Evolutionary conservation across 129 eudicot genomes (phyloP), one percentile per base, ranked within the genome.

Genomic region (Calendula officinalis): DNA sequence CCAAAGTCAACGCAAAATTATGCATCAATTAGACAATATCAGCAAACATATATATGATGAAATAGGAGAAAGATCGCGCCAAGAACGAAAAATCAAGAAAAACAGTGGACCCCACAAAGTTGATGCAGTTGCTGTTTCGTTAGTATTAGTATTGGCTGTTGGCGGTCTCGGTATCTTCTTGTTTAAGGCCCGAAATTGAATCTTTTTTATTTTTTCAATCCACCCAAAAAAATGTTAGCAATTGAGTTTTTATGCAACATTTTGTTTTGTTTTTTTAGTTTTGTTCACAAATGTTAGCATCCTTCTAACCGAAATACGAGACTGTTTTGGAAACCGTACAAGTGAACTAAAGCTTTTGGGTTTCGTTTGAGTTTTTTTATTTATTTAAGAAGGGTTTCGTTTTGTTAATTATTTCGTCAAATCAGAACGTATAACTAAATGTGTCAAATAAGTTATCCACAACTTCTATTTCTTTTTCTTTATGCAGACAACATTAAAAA

Each of bases 11-110:
- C 86, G 87, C 33, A 90, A 88, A 75, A 77, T 85, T 59, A 77
- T 81, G 84, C 95, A 88, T 67, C 98, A 92, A 63, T 58, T 92
- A 64, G 98, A 88, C 59, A 85, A 68, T 75, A 83, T 92, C 3
- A 72, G 77, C 77, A 87, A 56, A 58, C 84, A 78, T 69, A 72
- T 82, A 1, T 77, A 81, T 0, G 95, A 86, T 64, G 90, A 76
- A 58, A 22, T 81, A 67, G 86, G 78, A 36, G 88, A 78, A 39
- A 72, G 66, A 70, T 49, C 86, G 3, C 71, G 64, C 3, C 76
- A 74, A 32, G 81, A 69, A 53, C 79, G 68, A 8, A 71, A 57
- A 34, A 63, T 58, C 44, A 75, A 67, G 62, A 82, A 75, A 74
- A 72, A 56, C 34, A 63, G 40, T 32, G 51, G 71, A 44, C 42